Evolutionary conservation across 441 rosid genomes (phyloP), one percentile per base, ranked within the genome.

Genomic region (Corymbia calophylla): DNA sequence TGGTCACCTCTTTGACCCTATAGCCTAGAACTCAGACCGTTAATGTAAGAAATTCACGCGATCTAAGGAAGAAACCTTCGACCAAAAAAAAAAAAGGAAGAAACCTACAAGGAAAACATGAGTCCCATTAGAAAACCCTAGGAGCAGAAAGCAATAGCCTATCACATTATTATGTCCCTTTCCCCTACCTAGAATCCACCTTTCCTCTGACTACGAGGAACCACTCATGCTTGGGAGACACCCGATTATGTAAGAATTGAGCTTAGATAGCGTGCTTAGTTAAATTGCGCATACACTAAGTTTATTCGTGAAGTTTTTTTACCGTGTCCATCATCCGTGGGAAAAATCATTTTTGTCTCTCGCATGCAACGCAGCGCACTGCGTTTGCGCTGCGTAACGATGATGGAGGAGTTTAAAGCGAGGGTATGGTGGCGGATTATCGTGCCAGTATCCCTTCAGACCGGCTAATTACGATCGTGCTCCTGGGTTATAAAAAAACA

Each of bases 361-460:
- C 25, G 64, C 5, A 17, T 9, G 13, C 13, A 4, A 32, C 32
- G 47, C 47, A 5, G 23, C 16, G 44, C 3, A 32, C 16, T 19
- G 17, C 19, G 7, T 3, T 3, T 68, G 44, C 23, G 7, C 39
- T 68, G 47, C 7, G 13, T 68, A 68, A 68, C 32, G 23, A 68
- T 17, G 3, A 68, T 0, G 5, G 7, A 66, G 4, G 60, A 25
- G n/a, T 31, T 8, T 0, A 66, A 31, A 66, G 19, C 16, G 2
- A 9, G 5, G 12, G 21, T 3, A n/a, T n/a, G 10, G 0, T 6
- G 4, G 35, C 16, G 35, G 10, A 6, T 66, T 66, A 19, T n/a
- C 2, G 39, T 1, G 39, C 39, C 16, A 15, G 17, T 66, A n/a
- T 66, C 39, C 21, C 3, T 66, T 31, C 3, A 66, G 19, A 66